Percentiles rank a stretch among this genome's conserved stretches.
phyloP scores from a whole-genome alignment of 495 filamentous ascomycete genomes.

The Tuber borchii region DNA sequence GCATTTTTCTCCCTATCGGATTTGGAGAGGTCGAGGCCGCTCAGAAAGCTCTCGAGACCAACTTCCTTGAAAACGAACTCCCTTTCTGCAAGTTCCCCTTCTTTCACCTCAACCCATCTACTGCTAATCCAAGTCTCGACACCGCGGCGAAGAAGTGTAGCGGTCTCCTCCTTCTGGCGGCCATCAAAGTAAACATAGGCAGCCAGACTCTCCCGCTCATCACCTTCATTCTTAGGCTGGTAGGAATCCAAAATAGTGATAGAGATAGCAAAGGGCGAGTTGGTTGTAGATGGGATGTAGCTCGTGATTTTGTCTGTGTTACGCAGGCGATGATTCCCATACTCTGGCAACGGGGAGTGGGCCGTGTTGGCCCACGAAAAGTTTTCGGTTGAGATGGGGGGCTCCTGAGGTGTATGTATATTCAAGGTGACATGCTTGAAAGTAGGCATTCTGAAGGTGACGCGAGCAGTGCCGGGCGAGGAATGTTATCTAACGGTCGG shows the following conservation, averaged over 20 bases:
- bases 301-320: conserved; percentile 85
- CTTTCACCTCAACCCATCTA: conserved; percentile 89
- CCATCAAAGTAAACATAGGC: conserved; percentile 99
- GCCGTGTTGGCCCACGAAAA: conserved; percentile 41
- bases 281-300: conserved; percentile 73
- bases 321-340: conserved; percentile 90
- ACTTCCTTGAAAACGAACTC: conserved; percentile 98
- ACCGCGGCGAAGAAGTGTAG: conserved; percentile 81
- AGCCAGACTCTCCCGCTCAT: conserved; percentile 54
- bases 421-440: conserved; percentile 42
- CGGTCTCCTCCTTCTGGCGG: conserved; percentile 89
- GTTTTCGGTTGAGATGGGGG: conserved; percentile 35
- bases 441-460: conserved; percentile 32
- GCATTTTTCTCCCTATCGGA: conserved; percentile 66
- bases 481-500: background rate
- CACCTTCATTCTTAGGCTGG: conserved; percentile 82
- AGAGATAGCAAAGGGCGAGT: conserved; percentile 86
- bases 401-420: conserved; percentile 40
- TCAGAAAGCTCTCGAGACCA: conserved; percentile 89
- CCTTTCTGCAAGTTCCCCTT: conserved; percentile 85
- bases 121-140: conserved; percentile 99
- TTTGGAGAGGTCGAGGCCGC: conserved; percentile 85
- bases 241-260: conserved; percentile 92
- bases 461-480: background rate
- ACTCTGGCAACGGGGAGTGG: conserved; percentile 72